A percentile compares a stretch with the other conserved stretches of the same genome.
phyloP scores from a whole-genome alignment of 2,329 filamentous ascomycete genomes.

The Sporothrix luriei region DNA sequence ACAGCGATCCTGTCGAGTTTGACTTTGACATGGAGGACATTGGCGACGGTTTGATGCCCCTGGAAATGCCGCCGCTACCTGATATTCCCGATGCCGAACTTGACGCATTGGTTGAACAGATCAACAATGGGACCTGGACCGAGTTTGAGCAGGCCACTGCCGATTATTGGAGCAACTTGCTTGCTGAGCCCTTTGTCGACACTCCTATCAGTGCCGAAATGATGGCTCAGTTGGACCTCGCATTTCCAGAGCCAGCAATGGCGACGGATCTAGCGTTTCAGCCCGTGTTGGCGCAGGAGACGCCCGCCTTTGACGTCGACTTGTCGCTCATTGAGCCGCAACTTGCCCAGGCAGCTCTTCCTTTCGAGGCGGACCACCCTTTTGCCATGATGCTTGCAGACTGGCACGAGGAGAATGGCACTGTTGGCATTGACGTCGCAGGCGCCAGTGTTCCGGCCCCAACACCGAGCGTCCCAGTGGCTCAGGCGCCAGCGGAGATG shows the following conservation, averaged over 20 bases:
- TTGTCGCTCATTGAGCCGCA: not conserved
- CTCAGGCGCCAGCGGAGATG: not conserved
- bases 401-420: not conserved
- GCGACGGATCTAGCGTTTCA: not conserved
- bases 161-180: not conserved
- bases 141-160: not conserved
- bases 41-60: not conserved
- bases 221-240: not conserved
- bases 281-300: not conserved
- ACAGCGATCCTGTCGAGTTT: not conserved
- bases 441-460: not conserved
- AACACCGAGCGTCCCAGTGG: not conserved
- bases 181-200: too few species aligned
- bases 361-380: not conserved
- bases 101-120: not conserved
- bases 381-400: not conserved
- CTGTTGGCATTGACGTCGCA: not conserved
- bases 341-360: not conserved
- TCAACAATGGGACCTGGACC: conserved; percentile 2
- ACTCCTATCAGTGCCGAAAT: not conserved
- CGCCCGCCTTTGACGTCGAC: not conserved
- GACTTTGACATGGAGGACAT: not conserved
- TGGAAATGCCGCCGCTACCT: not conserved
- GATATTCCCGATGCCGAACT: not conserved
- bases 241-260: not conserved